Percentiles rank a stretch among this genome's conserved stretches.
Conservation (phyloP, 345 rosid species). For the Laguncularia racemosa region DNA sequence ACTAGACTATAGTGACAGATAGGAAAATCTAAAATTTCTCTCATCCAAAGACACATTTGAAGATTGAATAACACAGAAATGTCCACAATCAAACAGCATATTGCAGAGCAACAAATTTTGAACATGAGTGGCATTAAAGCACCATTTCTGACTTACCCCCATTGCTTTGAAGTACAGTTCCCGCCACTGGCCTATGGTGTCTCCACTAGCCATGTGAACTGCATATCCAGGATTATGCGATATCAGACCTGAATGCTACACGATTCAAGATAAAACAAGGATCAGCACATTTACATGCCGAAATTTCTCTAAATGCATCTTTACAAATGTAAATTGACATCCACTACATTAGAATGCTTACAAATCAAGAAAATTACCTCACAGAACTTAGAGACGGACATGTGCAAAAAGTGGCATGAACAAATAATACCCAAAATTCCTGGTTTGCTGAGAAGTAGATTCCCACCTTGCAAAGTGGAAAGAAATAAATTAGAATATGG, state of each 20-base stretch:
- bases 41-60: too few relatives aligned
- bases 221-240: constrained; percentile 39
- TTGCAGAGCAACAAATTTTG: neutral
- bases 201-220: constrained; percentile 43
- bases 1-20: too few relatives aligned
- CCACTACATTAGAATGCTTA: neutral
- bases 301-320: neutral
- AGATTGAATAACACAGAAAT: neutral
- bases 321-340: neutral
- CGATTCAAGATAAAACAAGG: constrained; percentile 8
- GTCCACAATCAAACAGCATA: neutral
- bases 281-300: neutral
- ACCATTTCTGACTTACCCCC: constrained; percentile 35
- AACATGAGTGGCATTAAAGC: neutral
- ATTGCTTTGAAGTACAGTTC: constrained; percentile 32
- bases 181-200: constrained; percentile 43
- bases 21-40: too few relatives aligned
- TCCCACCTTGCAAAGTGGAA: constrained; percentile 28
- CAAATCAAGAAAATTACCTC: constrained; percentile 27
- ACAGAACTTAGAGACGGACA: constrained; percentile 44
- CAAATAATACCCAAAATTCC: constrained; percentile 43
- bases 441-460: constrained; percentile 42
- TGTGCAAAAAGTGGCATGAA: constrained; percentile 39
- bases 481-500: constrained; percentile 4
- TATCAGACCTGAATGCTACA: constrained; percentile 40